Base-by-base conservation (phyloP, 805 yeast genomes). In the Yamadazyma nakazawae region DNA sequence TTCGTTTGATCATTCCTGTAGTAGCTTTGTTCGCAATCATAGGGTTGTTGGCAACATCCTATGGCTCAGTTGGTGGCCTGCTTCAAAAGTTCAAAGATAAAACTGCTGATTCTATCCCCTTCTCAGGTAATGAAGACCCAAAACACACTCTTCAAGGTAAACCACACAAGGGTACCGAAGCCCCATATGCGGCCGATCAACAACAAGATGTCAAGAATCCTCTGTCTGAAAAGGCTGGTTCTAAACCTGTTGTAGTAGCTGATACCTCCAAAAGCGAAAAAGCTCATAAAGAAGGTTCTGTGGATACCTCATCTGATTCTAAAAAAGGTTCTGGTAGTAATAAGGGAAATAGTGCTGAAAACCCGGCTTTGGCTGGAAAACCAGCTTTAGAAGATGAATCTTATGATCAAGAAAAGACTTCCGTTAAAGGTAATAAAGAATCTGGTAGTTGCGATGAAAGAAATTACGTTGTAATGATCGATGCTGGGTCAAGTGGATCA, bases 401-500 rank as follows among this genome's bases (percentile, higher is more conserved):
- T 6, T 10, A 34, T 3, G 25, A 25, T 10, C 25, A 8, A 5
- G 32, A 28, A 28, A 13, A 13, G 4, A 26, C 9, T 11, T 26
- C 39, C 10, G 24, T 3, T n/a, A 38, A 26, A 14, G 34, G 32
- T 19, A 21, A 26, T 5, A 10, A 45, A 16, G 34, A 24, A 7
- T 37, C 31, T n/a, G 47, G 48, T 19, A 41, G 28, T 12, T 69
- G 74, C 47, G 54, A 64, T 18, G 64, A 69, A 39, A 67, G 79
- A 31, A 85, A 86, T 60, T 92, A 77, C 57, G 97, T 91, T 26
- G 79, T 94, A 19, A 90, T 94, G 97, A 75, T 94, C 47, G 99
- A 94, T 72, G 99, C 99, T 7, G 99, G 99, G 8, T 91, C 98
- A 1, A 85, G 96, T 13, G 99, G 99, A 28, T 90, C 97, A 13